These are phyloP conservation scores for Wilcoxina mikolae DNA, from an alignment of 495 filamentous ascomycete species.

Conservation along the genomic window DNA sequence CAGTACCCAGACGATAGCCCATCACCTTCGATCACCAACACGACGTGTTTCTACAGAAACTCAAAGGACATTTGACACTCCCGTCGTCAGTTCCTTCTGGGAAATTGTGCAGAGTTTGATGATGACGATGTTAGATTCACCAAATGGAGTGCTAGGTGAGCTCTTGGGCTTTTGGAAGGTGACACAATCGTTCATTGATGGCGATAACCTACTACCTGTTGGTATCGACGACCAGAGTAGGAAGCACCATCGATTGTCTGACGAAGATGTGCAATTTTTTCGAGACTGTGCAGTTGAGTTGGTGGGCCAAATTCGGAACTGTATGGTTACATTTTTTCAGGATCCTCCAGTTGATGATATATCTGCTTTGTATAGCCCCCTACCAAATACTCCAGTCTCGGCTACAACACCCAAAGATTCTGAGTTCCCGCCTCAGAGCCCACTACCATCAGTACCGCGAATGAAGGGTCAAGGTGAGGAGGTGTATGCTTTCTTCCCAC, in stretches of 20 bases:
- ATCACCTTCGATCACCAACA: slow-evolving; percentile 55
- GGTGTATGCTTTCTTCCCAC: slow-evolving; percentile 93
- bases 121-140: slow-evolving; percentile 49
- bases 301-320: slow-evolving; percentile 64
- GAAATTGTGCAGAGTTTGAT: slow-evolving; percentile 62
- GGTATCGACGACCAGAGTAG: slow-evolving; percentile 74
- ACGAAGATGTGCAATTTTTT: slow-evolving; percentile 52
- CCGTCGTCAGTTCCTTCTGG: slow-evolving; percentile 77
- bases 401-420: slow-evolving; percentile 32
- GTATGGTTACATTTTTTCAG: slow-evolving; percentile 65
- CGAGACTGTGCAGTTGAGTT: slow-evolving; percentile 67
- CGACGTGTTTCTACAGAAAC: slow-evolving; percentile 44
- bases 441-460: slow-evolving; percentile 7
- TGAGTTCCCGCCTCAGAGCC: slow-evolving; percentile 9
- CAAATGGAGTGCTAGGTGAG: slow-evolving; percentile 70
- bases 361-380: slow-evolving; percentile 64
- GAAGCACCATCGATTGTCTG: slow-evolving; percentile 67
- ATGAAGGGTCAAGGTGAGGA: slow-evolving; percentile 41
- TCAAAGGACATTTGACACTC: slow-evolving; percentile 47
- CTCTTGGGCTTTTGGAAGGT: slow-evolving; percentile 89
- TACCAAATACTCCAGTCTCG: slow-evolving; percentile 49
- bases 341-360: slow-evolving; percentile 84
- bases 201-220: slow-evolving; percentile 59
- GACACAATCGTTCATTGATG: slow-evolving; percentile 76
- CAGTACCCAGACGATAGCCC: slow-evolving; percentile 48